Evolutionary conservation across 352 stramenopile genomes (phyloP).

Genomic region (Phytophthora hibernalis): DNA sequence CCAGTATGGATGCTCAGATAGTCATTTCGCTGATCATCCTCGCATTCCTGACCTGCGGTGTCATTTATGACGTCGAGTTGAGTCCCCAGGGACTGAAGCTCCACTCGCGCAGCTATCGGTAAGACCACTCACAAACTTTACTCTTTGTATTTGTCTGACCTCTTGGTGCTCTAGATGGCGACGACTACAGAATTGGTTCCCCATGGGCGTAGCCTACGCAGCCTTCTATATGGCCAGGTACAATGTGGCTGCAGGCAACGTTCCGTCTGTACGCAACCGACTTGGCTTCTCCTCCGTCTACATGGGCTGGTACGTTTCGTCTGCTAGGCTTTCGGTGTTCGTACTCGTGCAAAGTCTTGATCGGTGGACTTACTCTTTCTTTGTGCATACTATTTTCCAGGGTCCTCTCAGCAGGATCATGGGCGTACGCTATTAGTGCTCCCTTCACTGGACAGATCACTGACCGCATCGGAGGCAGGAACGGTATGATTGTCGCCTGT

Average conservation of each 20-base stretch:
- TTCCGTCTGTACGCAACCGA: constrained; percentile 56
- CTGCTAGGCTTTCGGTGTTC: too few species aligned
- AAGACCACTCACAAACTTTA: constrained; percentile 1
- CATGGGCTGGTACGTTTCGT: constrained; percentile 68
- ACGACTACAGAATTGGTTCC: constrained; percentile 78
- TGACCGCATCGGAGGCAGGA: constrained; percentile 71
- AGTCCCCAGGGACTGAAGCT: constrained; percentile 58
- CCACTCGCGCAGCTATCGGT: constrained; percentile 67
- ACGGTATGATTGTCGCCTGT: constrained; percentile 77
- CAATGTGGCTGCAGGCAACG: constrained; percentile 75
- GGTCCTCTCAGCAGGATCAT: constrained; percentile 74
- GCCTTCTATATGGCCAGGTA: constrained; percentile 86
- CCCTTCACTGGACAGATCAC: constrained; percentile 79
- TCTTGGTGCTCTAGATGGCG: constrained; percentile 50
- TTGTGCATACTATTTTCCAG: constrained; percentile 20
- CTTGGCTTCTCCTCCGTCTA: constrained; percentile 71
- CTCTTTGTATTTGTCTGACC: constrained; percentile 1
- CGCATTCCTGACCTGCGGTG: constrained; percentile 57
- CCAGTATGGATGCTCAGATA: constrained; percentile 49
- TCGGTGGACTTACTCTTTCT: neutral
- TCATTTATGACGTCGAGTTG: constrained; percentile 72
- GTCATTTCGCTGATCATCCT: constrained; percentile 66
- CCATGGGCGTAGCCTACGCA: constrained; percentile 76
- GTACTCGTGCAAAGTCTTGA: neutral
- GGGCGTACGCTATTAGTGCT: constrained; percentile 72